Evolutionary conservation across 306 rosid species (phyloP), one percentile per base, ranked within the genome.

Genomic region (Cucurbita ficifolia): DNA sequence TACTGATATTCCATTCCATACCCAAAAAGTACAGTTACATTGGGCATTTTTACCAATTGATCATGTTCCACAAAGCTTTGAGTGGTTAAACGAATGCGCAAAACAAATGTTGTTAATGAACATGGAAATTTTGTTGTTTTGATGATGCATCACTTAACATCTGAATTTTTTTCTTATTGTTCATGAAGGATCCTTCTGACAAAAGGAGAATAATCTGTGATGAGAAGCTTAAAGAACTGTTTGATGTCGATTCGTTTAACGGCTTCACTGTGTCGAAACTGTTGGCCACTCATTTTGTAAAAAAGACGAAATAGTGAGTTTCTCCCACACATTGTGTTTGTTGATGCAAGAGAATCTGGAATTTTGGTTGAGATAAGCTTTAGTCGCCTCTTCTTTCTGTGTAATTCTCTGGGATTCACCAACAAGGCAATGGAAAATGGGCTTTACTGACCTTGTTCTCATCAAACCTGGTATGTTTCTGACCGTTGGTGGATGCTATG

Each of bases 251-350:
- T 77, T 33, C 91, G 65, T 90, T 90, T 61, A 38, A 7, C 7
- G 96, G 96, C 73, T 87, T 90, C 81, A 83, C 96, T 0, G 91
- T 90, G 48, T 65, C 93, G 21, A 90, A 87, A 79, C 88, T 90
- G 63, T 80, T 87, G 77, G 82, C 84, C 48, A 78, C 88, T 80
- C 96, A 87, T 83, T 88, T 90, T 70, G 78, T 79, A 75, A 90
- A 86, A 75, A 90, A 86, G 86, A 22, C 83, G 38, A 48, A 60
- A 61, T 49, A 50, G 70, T 29, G 43, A 69, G 73, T 48, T 69
- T 24, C 57, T 71, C 29, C 61, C 54, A 21, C 75, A 51, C 62
- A 38, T 51, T 38, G 76, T 52, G 57, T 48, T 69, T 46, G 22
- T 46, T 69, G 73, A 69, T 69, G 38, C 57, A 48, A 22, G 43